Percentiles rank a stretch among this genome's conserved stretches.
Conservation (phyloP, 2,329 filamentous ascomycete genomes). For the Diplodia seriata region DNA sequence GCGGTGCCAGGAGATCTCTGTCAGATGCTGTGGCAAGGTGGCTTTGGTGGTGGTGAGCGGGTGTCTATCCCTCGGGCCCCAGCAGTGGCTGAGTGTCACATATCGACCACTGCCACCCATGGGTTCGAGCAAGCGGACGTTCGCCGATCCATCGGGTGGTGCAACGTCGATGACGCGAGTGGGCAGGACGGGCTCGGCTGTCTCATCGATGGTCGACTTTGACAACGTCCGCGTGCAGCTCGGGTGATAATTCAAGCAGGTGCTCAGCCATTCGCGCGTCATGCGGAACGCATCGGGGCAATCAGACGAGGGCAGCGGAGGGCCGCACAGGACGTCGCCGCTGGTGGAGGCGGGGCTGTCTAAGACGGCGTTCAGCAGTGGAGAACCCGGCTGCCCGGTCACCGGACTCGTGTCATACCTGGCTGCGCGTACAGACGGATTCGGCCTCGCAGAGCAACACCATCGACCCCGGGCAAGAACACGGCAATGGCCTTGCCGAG, state of each 20-base stretch:
- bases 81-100: constrained; percentile 37
- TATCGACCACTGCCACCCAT: constrained; percentile 23
- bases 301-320: constrained; percentile 37
- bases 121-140: constrained; percentile 37
- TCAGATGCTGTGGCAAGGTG: constrained; percentile 33
- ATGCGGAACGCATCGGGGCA: constrained; percentile 39
- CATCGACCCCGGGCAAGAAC: constrained; percentile 38
- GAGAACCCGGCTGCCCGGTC: constrained; percentile 12
- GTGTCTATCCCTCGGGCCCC: constrained; percentile 36
- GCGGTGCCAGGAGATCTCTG: constrained; percentile 35
- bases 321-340: constrained; percentile 37
- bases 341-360: constrained; percentile 37
- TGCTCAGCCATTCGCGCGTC: constrained; percentile 37
- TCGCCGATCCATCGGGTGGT: constrained; percentile 32
- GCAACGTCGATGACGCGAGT: constrained; percentile 37
- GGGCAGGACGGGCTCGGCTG: constrained; percentile 35
- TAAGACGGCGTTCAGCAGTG: constrained; percentile 35
- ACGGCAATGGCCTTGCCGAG: constrained; percentile 36
- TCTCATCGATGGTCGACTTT: constrained; percentile 32
- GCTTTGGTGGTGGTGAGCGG: constrained; percentile 38
- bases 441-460: constrained; percentile 34
- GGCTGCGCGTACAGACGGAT: constrained; percentile 36
- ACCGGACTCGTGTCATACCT: constrained; percentile 34
- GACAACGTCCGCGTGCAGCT: constrained; percentile 37
- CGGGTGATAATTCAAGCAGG: constrained; percentile 36